Evolutionary conservation across 495 filamentous ascomycete species (phyloP).

Genomic region (Ramalina peruviana): DNA sequence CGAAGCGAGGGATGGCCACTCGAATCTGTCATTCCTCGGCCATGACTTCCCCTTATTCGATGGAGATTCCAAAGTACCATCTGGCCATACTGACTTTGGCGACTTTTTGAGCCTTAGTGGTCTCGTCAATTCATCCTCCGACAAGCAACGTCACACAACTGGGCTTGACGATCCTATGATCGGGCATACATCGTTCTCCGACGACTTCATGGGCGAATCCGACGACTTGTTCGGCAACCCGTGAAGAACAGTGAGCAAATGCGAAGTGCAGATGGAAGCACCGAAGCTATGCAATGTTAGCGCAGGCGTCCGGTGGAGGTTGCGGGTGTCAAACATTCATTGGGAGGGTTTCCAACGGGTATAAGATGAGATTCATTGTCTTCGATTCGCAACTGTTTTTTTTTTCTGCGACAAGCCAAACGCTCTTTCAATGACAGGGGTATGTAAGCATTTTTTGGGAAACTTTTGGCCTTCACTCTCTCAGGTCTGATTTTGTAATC

Average conservation of each 20-base stretch:
- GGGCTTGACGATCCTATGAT: background rate
- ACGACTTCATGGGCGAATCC: background rate
- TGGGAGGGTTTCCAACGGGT: too few relatives aligned
- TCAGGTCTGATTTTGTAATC: background rate
- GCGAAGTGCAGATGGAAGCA: background rate
- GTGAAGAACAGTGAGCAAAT: background rate
- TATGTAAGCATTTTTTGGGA: too few relatives aligned
- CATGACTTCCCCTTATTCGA: constrained; percentile 1
- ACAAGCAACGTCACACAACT: background rate
- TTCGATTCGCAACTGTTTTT: too few relatives aligned
- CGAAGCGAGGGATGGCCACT: background rate
- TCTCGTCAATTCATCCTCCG: background rate
- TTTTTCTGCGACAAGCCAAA: too few relatives aligned
- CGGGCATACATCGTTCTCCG: background rate
- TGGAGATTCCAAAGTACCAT: background rate
- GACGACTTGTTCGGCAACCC: background rate
- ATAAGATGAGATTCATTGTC: too few relatives aligned
- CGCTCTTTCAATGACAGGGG: background rate
- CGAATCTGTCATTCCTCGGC: background rate
- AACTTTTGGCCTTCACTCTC: background rate
- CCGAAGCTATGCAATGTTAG: background rate
- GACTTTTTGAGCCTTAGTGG: background rate
- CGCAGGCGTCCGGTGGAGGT: background rate
- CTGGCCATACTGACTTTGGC: background rate
- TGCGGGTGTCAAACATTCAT: background rate